Evolutionary conservation across 1,284 basidiomycete genomes (phyloP).

Genomic region (Leccinum subrobustum): DNA sequence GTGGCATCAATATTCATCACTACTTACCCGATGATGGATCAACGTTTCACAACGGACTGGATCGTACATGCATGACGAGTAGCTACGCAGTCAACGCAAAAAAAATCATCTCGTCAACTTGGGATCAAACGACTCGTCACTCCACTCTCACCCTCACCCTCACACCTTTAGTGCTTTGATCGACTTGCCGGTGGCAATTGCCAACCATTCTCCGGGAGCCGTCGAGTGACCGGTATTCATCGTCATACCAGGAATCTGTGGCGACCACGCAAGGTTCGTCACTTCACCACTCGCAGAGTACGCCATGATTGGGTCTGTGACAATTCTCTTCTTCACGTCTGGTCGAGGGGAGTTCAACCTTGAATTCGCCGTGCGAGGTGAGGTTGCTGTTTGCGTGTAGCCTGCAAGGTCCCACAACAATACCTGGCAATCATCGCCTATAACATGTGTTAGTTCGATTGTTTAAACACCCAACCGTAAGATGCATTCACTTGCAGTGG

Average conservation of each 20-base stretch:
- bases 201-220: constrained; percentile 86
- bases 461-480: not conserved
- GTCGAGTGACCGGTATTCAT: constrained; percentile 73
- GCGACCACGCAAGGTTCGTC: constrained; percentile 87
- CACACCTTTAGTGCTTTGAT: constrained; percentile 82
- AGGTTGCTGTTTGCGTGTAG: constrained; percentile 58
- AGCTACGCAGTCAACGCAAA: not conserved
- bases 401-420: constrained; percentile 84
- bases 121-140: not conserved
- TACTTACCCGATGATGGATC: too few relatives aligned
- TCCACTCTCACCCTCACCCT: constrained; percentile 3
- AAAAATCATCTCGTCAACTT: not conserved
- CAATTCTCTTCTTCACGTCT: constrained; percentile 70
- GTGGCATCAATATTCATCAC: too few relatives aligned
- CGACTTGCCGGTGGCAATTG: constrained; percentile 79
- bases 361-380: constrained; percentile 60
- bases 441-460: constrained; percentile 5
- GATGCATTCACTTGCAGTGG: constrained; percentile 69
- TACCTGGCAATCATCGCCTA: constrained; percentile 90
- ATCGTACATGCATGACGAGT: constrained; percentile 2
- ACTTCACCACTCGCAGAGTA: constrained; percentile 81
- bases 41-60: not conserved
- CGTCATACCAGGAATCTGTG: constrained; percentile 69
- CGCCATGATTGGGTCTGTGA: constrained; percentile 78
- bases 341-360: constrained; percentile 72